Evolutionary conservation across 495 filamentous ascomycete species (phyloP), one percentile per base, ranked within the genome.

Genomic region (Lepraria neglecta): DNA sequence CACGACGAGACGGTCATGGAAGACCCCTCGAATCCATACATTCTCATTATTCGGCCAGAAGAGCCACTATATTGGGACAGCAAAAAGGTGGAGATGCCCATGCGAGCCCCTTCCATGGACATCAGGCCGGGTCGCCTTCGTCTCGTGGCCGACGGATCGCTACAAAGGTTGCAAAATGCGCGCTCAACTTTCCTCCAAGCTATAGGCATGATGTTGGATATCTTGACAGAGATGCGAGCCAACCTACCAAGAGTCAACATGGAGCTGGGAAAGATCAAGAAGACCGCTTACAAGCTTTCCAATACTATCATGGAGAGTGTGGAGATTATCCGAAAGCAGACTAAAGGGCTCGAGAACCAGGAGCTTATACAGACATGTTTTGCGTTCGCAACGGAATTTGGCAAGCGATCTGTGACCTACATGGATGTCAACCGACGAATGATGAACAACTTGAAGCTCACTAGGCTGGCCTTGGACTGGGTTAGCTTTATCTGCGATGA

Each of bases 271-370:
- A 91, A 92, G 70, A 98, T 97, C 66, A 95, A 95, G 71, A 94
- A 90, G 72, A 92, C 91, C 0, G 89, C 91, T 31, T 97, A 95
- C 78, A 95, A 94, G 72, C 78, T 98, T 40, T 96, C 91, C n/a
- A 96, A 96, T 75, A 88, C 92, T 12, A 97, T 97, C 72, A 97
- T 98, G 95, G 92, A 97, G 69, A 96, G 92, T 68, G 94, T 98
- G 58, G 90, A 92, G 66, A 87, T 88, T 56, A 92, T 97, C 62
- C 81, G 92, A 56, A 81, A 85, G 60, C 92, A 97, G 73, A 90
- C 90, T 21, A 80, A 81, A 60, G 88, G 84, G 2, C 79, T 95
- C 50, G 89, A 95, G 59, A 97, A 92, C 69, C 91, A 95, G 63
- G 94, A 98, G 66, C 80, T 98, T 30, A 91, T 98, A 64, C 94